These are phyloP conservation scores for Rhizophagus sp. DNA, from an alignment of 192 early-diverging fungal species.

Conservation along the genomic window DNA sequence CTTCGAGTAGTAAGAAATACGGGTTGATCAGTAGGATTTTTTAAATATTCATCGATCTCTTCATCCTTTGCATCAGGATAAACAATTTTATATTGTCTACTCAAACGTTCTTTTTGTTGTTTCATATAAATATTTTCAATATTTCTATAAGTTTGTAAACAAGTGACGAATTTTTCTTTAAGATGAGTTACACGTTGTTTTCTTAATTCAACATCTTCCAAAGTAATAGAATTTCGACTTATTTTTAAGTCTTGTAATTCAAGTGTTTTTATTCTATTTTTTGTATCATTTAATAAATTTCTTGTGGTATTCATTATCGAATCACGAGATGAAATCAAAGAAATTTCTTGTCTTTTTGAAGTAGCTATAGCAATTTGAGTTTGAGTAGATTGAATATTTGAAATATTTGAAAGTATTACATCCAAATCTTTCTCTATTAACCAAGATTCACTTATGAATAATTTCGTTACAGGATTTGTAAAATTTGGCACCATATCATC, in stretches of 20 bases:
- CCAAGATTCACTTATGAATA: neutral
- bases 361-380: neutral
- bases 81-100: constrained; percentile 80
- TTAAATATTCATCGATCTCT: constrained; percentile 73
- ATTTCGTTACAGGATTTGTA: neutral
- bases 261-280: neutral
- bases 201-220: neutral
- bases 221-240: neutral
- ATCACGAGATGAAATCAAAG: neutral
- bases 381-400: neutral
- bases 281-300: neutral
- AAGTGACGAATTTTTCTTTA: constrained; percentile 60
- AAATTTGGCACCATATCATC: neutral
- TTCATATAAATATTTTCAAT: constrained; percentile 77
- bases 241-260: neutral
- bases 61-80: constrained; percentile 75
- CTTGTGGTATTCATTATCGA: neutral
- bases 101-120: constrained; percentile 79
- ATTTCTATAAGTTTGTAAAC: constrained; percentile 73
- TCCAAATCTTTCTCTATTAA: neutral
- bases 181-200: constrained; percentile 34
- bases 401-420: neutral
- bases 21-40: constrained; percentile 35
- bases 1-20: constrained; percentile 54
- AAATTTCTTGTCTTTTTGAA: neutral